phyloP scores from a whole-genome alignment of 257 asterid species.

The Primulina huaijiensis region DNA sequence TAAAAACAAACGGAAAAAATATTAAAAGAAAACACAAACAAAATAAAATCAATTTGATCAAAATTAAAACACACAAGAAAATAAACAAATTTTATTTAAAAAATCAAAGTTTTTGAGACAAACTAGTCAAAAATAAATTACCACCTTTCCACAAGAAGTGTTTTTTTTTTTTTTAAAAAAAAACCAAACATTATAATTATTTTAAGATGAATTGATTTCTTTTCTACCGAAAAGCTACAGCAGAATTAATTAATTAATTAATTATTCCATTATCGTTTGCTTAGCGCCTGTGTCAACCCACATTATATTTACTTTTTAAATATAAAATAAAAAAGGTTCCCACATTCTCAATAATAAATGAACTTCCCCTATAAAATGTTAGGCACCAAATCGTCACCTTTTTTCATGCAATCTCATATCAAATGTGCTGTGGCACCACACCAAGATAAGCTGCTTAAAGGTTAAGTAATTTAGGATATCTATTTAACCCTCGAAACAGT shows the following conservation, averaged over 20 bases:
- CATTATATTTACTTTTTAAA: no score
- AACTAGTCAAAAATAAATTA: slow-evolving; percentile 5
- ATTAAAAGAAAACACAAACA: no score
- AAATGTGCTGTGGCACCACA: neutral
- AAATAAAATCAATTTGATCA: no score
- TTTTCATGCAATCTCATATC: neutral
- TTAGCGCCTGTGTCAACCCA: slow-evolving; percentile 35
- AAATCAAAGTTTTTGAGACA: no score
- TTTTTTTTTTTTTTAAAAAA: neutral
- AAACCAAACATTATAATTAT: no score
- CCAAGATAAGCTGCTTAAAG: neutral
- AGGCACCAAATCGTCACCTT: neutral
- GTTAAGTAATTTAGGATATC: neutral
- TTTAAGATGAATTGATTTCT: no score
- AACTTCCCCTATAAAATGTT: no score
- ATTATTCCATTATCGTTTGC: slow-evolving; percentile 26
- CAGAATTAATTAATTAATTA: neutral
- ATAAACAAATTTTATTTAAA: no score
- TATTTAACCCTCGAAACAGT: no score
- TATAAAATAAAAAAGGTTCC: slow-evolving; percentile 20
- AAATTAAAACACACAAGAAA: no score
- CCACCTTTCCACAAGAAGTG: slow-evolving; percentile 2
- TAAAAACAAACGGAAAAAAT: no score
- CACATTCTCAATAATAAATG: neutral
- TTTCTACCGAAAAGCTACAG: no score